phyloP scores from a whole-genome alignment of 768 basidiomycete species.

The Collybiopsis luxurians region DNA sequence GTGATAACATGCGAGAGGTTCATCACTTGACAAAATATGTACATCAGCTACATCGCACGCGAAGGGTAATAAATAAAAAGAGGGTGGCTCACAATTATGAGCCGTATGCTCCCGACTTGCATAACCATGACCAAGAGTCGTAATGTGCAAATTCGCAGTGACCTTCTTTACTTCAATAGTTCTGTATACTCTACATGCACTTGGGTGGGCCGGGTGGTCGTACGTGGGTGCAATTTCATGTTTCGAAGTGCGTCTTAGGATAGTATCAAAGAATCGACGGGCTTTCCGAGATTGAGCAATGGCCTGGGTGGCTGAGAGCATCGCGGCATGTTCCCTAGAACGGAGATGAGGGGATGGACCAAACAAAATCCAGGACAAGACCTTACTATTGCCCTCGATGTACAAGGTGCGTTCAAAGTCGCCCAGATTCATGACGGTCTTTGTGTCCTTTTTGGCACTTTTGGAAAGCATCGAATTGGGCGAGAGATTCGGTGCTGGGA shows the following conservation, averaged over 20 bases:
- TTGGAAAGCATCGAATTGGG: slow-evolving; percentile 83
- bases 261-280: slow-evolving; percentile 64
- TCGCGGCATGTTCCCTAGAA: slow-evolving; percentile 57
- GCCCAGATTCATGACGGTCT: slow-evolving; percentile 64
- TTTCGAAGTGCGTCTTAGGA: slow-evolving; percentile 42
- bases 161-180: slow-evolving; percentile 84
- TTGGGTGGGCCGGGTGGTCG: slow-evolving; percentile 62
- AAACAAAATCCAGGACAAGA: neutral
- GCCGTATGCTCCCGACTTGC: slow-evolving; percentile 83
- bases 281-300: slow-evolving; percentile 68
- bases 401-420: too few species aligned
- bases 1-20: slow-evolving; percentile 95
- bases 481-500: slow-evolving; percentile 64
- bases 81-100: slow-evolving; percentile 65
- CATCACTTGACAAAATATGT: slow-evolving; percentile 58
- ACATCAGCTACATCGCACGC: neutral
- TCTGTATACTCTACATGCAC: slow-evolving; percentile 86
- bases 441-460: too few species aligned
- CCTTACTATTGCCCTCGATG: slow-evolving; percentile 61
- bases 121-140: slow-evolving; percentile 94
- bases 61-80: neutral
- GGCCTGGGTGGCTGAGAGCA: slow-evolving; percentile 68
- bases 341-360: neutral
- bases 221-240: slow-evolving; percentile 69
- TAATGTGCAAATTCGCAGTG: slow-evolving; percentile 92